Evolutionary conservation across 768 basidiomycete species (phyloP).

Genomic region (Suillus americanus): DNA sequence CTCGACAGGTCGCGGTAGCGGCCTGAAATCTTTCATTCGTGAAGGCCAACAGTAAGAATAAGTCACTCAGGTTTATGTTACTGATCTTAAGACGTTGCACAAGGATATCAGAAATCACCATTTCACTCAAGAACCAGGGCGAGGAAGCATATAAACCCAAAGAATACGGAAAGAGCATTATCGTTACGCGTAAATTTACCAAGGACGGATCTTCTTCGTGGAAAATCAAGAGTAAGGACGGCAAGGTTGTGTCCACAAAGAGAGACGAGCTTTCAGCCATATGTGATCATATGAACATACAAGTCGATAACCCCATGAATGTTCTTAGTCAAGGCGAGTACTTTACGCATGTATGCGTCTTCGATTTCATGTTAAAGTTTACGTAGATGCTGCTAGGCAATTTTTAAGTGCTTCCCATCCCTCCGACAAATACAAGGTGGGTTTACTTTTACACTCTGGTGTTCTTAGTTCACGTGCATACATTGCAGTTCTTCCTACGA

Average conservation of each 20-base stretch:
- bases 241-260: constrained; percentile 68
- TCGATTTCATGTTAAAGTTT: neutral
- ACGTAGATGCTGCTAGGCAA: constrained; percentile 44
- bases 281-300: constrained; percentile 94
- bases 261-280: constrained; percentile 85
- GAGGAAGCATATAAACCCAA: constrained; percentile 84
- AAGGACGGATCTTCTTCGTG: constrained; percentile 75
- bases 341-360: neutral
- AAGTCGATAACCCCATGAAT: constrained; percentile 96
- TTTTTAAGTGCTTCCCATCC: constrained; percentile 85
- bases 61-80: neutral
- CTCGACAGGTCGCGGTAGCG: constrained; percentile 86
- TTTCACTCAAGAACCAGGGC: constrained; percentile 86
- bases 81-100: constrained; percentile 2
- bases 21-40: constrained; percentile 82
- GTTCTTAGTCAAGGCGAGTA: constrained; percentile 79
- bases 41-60: constrained; percentile 74
- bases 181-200: constrained; percentile 78
- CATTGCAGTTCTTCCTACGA: constrained; percentile 81
- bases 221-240: constrained; percentile 77
- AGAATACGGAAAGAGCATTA: constrained; percentile 84
- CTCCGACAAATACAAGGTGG: constrained; percentile 85
- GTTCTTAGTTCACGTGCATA: constrained; percentile 4
- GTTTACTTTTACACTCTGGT: constrained; percentile 13
- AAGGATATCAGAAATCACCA: constrained; percentile 73